phyloP scores from a whole-genome alignment of 805 yeast species.

The Pichia heedii region DNA sequence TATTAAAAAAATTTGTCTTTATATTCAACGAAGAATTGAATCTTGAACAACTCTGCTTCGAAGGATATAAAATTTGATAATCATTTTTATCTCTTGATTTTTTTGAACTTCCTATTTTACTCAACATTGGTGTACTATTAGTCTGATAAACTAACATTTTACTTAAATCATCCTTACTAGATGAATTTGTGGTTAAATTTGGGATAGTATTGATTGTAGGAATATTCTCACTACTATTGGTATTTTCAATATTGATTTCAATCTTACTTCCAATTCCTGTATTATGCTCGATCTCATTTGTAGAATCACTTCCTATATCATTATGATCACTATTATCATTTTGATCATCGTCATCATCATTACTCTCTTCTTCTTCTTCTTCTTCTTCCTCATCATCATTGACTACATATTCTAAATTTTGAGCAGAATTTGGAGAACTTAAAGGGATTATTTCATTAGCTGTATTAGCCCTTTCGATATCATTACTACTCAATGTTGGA shows the following conservation, averaged over 20 bases:
- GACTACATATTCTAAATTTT: background rate
- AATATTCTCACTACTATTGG: background rate
- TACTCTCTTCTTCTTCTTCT: background rate
- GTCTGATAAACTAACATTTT: background rate
- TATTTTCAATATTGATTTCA: background rate
- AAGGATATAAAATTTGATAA: conserved; percentile 4
- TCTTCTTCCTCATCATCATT: background rate
- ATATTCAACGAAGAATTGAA: background rate
- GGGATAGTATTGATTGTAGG: background rate
- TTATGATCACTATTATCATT: too few species aligned
- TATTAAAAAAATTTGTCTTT: too few species aligned
- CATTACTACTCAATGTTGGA: background rate
- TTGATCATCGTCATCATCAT: background rate
- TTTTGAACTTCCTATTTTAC: background rate
- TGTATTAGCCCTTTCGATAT: background rate
- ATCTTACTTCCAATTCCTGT: background rate
- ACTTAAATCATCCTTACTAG: too few species aligned
- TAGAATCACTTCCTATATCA: background rate
- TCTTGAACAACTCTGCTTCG: background rate
- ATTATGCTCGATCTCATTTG: background rate
- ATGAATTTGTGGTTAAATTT: too few species aligned
- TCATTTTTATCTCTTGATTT: background rate
- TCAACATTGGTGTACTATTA: background rate
- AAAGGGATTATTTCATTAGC: conserved; percentile 1
- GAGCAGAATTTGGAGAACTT: background rate